These are phyloP conservation scores for Nicotiana knightiana DNA, from an alignment of 257 asterid species.

Conservation along the genomic window DNA sequence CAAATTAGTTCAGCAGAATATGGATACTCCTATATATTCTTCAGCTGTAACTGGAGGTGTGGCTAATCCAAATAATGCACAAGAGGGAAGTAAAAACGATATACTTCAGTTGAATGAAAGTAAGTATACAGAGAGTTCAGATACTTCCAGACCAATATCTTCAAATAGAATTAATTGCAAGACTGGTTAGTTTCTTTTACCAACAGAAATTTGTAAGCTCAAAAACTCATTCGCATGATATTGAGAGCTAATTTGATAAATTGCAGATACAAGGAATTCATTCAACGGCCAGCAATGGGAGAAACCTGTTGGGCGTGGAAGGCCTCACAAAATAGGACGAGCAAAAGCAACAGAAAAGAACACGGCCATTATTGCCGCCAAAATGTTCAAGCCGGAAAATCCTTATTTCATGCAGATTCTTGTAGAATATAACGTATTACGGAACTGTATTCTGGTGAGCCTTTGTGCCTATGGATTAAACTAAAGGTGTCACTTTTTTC, in stretches of 20 bases:
- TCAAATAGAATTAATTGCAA: slow-evolving; percentile 1
- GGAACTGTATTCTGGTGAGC: slow-evolving; percentile 5
- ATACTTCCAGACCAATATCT: neutral
- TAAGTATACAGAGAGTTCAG: neutral
- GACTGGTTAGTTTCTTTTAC: neutral
- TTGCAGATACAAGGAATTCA: neutral
- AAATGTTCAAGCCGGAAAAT: neutral
- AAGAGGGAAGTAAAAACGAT: neutral
- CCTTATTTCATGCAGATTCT: neutral
- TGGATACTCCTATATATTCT: neutral
- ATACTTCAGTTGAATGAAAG: neutral
- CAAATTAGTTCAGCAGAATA: neutral
- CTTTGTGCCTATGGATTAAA: neutral
- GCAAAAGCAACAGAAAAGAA: neutral
- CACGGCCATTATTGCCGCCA: neutral
- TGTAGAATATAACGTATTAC: neutral
- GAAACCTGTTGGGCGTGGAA: neutral
- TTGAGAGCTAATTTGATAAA: neutral
- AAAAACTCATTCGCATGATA: neutral
- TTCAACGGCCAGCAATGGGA: neutral
- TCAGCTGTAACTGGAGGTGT: neutral
- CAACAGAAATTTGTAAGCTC: neutral
- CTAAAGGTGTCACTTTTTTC: neutral
- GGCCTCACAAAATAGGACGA: neutral
- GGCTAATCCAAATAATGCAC: neutral